Conservation (phyloP, 164 flowering plant genomes). For the Umbellularia californica region DNA sequence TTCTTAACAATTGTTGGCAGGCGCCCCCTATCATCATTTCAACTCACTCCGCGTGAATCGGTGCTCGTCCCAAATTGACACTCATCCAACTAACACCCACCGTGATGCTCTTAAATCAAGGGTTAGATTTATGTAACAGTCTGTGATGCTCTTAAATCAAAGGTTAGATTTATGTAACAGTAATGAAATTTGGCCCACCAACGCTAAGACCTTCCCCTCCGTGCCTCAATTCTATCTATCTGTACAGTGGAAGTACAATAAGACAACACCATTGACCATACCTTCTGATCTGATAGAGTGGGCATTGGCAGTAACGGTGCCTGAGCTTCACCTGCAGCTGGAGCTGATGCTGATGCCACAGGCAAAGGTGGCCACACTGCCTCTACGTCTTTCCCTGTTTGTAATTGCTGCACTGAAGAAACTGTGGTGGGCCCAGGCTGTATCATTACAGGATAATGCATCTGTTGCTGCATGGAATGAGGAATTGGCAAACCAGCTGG, state of each 20-base stretch:
- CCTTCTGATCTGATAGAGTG: conserved; percentile 48
- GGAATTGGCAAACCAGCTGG: conserved; percentile 66
- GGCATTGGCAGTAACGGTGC: conserved; percentile 71
- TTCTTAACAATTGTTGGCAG: no score
- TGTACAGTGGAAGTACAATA: not conserved
- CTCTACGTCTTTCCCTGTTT: conserved; percentile 56
- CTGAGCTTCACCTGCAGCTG: conserved; percentile 38
- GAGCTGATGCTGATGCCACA: conserved; percentile 22
- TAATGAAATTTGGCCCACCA: no score
- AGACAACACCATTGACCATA: conserved; percentile 9
- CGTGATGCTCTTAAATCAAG: no score
- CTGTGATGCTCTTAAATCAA: no score
- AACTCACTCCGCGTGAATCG: no score
- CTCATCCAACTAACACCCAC: no score
- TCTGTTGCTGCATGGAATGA: conserved; percentile 59
- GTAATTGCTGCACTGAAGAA: conserved; percentile 37
- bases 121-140: no score
- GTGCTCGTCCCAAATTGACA: no score
- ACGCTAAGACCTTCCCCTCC: no score
- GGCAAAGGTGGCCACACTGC: conserved; percentile 47
- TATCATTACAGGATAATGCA: conserved; percentile 60
- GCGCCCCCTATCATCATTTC: no score
- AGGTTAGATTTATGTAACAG: no score
- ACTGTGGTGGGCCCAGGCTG: conserved; percentile 41
- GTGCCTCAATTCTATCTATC: no score